These are phyloP conservation scores for Antarctomyces pellizariae DNA, from an alignment of 495 filamentous ascomycete genomes.

Conservation along the genomic window DNA sequence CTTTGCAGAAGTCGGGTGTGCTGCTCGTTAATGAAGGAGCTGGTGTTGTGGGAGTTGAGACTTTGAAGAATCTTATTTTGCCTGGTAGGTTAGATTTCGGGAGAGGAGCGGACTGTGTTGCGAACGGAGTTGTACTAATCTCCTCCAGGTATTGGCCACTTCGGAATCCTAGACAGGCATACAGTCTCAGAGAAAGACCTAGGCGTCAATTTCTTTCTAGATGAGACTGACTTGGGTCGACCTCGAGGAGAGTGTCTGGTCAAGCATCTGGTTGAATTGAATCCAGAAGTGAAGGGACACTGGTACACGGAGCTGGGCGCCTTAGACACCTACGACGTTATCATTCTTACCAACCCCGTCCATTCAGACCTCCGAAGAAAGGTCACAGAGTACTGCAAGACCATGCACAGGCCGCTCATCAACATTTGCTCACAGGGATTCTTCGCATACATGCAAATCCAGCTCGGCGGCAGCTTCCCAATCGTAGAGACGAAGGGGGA, in stretches of 20 bases:
- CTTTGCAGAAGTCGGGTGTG: conserved; percentile 72
- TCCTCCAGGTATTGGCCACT: conserved; percentile 56
- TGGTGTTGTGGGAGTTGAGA: conserved; percentile 70
- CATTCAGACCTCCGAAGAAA: conserved; percentile 30
- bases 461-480: conserved; percentile 56
- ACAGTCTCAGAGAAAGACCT: conserved; percentile 60
- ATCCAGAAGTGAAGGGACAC: conserved; percentile 75
- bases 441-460: conserved; percentile 60
- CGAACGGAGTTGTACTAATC: conserved; percentile 3
- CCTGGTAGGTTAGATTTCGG: conserved; percentile 27
- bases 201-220: conserved; percentile 92
- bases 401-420: no score
- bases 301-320: conserved; percentile 25
- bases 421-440: conserved; percentile 76
- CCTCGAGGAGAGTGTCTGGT: conserved; percentile 60
- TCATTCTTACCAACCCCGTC: conserved; percentile 54
- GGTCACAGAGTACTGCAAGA: no score
- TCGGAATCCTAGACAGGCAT: conserved; percentile 71
- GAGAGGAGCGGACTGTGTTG: no score
- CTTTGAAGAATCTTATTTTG: conserved; percentile 87
- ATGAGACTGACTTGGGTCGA: conserved; percentile 51
- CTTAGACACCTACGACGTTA: conserved; percentile 31
- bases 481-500: conserved; percentile 95
- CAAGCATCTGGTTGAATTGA: conserved; percentile 61
- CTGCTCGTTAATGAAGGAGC: conserved; percentile 67